Conservation (phyloP, 306 rosid species). For the Astragalus membranaceus region DNA sequence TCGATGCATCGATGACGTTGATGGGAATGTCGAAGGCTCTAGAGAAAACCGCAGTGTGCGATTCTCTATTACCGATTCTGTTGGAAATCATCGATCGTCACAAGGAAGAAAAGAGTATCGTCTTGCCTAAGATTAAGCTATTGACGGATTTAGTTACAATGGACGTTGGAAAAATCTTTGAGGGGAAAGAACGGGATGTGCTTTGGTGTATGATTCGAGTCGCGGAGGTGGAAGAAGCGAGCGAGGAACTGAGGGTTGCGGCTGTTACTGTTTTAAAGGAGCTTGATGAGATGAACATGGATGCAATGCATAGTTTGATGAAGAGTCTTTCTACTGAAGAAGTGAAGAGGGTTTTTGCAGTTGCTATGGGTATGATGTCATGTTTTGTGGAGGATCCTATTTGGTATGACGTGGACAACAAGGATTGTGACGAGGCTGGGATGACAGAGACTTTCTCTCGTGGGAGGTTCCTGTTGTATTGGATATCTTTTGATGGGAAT, state of each 20-base stretch:
- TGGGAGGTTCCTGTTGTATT: background rate
- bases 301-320: background rate
- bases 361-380: conserved; percentile 1
- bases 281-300: background rate
- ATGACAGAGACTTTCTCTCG: background rate
- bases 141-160: background rate
- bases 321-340: background rate
- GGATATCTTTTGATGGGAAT: background rate
- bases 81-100: background rate
- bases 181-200: background rate
- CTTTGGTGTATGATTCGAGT: conserved; percentile 6
- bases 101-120: background rate
- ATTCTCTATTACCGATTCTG: background rate
- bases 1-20: background rate
- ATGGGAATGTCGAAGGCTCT: background rate
- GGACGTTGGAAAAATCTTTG: background rate
- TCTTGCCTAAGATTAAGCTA: background rate
- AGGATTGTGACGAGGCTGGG: background rate
- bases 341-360: background rate
- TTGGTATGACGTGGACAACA: background rate
- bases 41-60: background rate
- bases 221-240: background rate
- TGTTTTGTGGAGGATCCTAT: background rate
- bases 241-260: background rate
- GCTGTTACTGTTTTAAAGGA: background rate